Percentiles rank a stretch among this genome's conserved stretches.
Evolutionary conservation across 1,284 basidiomycete genomes (phyloP).

Genomic region (Irpex lacteus): DNA sequence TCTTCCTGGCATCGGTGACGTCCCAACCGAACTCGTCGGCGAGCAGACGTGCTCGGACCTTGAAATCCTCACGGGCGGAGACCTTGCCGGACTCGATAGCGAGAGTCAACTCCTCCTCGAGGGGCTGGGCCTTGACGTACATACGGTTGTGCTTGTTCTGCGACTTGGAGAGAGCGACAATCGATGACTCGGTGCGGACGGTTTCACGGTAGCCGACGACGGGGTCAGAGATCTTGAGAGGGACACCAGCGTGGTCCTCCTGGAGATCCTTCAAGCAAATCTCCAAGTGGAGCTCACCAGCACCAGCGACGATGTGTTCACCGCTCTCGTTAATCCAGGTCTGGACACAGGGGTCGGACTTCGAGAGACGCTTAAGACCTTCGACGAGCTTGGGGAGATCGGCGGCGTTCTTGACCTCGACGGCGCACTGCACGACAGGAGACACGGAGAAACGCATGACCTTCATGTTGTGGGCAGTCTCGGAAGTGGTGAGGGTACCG

Average conservation of each 20-base stretch:
- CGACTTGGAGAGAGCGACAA: conserved; percentile 97
- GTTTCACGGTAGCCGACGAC: conserved; percentile 99
- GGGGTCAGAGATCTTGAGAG: conserved; percentile 98
- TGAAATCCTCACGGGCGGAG: conserved; percentile 95
- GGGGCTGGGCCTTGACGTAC: conserved; percentile 89
- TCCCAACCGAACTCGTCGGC: conserved; percentile 99
- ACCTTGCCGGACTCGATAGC: conserved; percentile 92
- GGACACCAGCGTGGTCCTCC: conserved; percentile 99
- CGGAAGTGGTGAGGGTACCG: conserved; percentile 95
- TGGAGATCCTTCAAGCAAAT: conserved; percentile 99
- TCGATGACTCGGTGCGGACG: conserved; percentile 93
- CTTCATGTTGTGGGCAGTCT: conserved; percentile 99
- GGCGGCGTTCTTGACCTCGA: conserved; percentile 99
- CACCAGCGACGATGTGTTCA: conserved; percentile 99
- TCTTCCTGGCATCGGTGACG: conserved; percentile 98
- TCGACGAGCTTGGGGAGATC: conserved; percentile 99
- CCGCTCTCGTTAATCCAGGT: conserved; percentile 91
- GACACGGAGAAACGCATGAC: conserved; percentile 99
- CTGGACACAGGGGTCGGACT: conserved; percentile 99
- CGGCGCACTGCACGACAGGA: conserved; percentile 98
- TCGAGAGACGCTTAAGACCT: conserved; percentile 99
- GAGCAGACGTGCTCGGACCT: conserved; percentile 91
- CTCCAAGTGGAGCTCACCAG: conserved; percentile 98
- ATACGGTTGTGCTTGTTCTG: conserved; percentile 99
- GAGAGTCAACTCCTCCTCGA: conserved; percentile 92